phyloP scores from a whole-genome alignment of 768 basidiomycete species.

The Crassisporium funariophilum region DNA sequence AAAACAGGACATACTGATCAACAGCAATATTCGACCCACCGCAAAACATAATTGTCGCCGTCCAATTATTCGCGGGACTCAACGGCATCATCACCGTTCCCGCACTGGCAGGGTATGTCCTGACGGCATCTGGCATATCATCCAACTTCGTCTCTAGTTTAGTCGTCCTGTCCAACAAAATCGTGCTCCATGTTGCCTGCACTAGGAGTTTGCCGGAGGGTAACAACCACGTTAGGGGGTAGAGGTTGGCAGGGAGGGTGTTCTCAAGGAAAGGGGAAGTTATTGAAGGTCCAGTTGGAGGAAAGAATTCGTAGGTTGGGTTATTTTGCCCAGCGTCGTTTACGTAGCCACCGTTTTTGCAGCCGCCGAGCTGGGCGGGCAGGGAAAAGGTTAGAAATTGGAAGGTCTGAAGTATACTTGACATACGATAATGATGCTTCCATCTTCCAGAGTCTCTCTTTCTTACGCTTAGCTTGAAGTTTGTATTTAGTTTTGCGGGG shows the following conservation, averaged over 20 bases:
- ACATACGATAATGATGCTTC: conserved; percentile 60
- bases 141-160: conserved; percentile 59
- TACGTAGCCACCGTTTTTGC: conserved; percentile 67
- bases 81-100: conserved; percentile 78
- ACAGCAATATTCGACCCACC: conserved; percentile 67
- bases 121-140: conserved; percentile 63
- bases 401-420: not conserved
- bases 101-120: conserved; percentile 76
- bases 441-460: conserved; percentile 66
- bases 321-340: conserved; percentile 68
- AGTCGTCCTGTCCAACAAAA: conserved; percentile 62
- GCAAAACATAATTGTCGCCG: conserved; percentile 80
- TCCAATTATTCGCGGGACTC: conserved; percentile 80
- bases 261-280: conserved; percentile 64
- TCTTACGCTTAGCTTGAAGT: not conserved
- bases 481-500: not conserved
- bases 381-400: not conserved
- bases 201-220: conserved; percentile 63
- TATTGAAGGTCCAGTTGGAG: conserved; percentile 56
- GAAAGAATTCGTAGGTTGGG: conserved; percentile 82
- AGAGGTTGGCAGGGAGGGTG: conserved; percentile 75
- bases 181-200: conserved; percentile 62
- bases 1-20: conserved; percentile 37
- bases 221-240: conserved; percentile 71
- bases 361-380: conserved; percentile 53